A percentile compares a stretch with the other conserved stretches of the same genome.
Evolutionary conservation across 352 stramenopile genomes (phyloP).

Genomic region (Blastocystis sp.): DNA sequence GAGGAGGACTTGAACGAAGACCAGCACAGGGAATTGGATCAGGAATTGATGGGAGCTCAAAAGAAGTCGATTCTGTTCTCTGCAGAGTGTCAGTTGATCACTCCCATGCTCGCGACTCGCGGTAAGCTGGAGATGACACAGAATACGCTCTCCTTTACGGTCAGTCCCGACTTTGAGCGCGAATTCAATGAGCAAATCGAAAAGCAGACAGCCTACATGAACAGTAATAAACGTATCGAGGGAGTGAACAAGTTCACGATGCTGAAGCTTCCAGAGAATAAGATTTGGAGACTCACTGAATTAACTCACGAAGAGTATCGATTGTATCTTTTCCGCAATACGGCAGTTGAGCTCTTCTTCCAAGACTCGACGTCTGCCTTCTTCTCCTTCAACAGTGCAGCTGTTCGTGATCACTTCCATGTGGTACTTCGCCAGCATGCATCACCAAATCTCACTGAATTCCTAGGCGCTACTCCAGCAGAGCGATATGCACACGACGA

Average conservation of each 20-base stretch:
- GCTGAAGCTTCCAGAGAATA: slow-evolving; percentile 58
- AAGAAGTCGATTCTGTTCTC: neutral
- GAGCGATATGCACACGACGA: slow-evolving; percentile 51
- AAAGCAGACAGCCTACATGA: slow-evolving; percentile 8
- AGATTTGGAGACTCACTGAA: slow-evolving; percentile 40
- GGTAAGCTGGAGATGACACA: slow-evolving; percentile 38
- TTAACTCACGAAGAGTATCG: slow-evolving; percentile 56
- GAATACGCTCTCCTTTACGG: slow-evolving; percentile 25
- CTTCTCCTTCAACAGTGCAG: slow-evolving; percentile 14
- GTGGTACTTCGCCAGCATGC: neutral
- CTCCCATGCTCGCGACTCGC: slow-evolving; percentile 8
- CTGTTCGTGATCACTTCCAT: slow-evolving; percentile 14
- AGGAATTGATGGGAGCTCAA: neutral
- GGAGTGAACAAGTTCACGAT: slow-evolving; percentile 49
- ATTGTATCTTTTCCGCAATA: slow-evolving; percentile 50
- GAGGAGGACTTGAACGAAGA: slow-evolving; percentile 20
- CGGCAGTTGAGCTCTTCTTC: slow-evolving; percentile 64
- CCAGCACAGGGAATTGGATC: neutral
- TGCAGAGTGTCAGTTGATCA: slow-evolving; percentile 10
- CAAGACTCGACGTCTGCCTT: slow-evolving; percentile 36
- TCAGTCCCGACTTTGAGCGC: slow-evolving; percentile 36
- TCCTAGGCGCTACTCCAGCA: slow-evolving; percentile 14
- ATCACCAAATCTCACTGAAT: slow-evolving; percentile 10
- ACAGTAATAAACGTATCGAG: neutral
- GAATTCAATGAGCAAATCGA: slow-evolving; percentile 51